These are phyloP conservation scores for Cichorium intybus DNA, from an alignment of 140 eudicot genomes.

Conservation along the genomic window DNA sequence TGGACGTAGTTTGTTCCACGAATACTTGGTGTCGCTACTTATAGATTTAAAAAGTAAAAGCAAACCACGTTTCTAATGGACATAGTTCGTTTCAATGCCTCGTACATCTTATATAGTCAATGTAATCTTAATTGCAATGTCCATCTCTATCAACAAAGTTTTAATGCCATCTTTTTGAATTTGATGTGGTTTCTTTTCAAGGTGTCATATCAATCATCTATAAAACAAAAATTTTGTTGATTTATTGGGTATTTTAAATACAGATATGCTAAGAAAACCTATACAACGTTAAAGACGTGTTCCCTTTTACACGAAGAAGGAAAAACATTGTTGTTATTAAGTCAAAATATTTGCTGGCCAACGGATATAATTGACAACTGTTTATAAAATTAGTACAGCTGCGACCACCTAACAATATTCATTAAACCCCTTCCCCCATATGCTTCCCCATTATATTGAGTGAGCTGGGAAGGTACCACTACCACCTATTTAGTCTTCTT, in stretches of 20 bases:
- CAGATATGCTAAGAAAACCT: neutral
- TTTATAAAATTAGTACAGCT: conserved; percentile 26
- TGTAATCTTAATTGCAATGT: neutral
- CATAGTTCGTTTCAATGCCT: neutral
- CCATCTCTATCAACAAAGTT: neutral
- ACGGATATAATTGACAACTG: conserved; percentile 26
- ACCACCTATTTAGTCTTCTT: neutral
- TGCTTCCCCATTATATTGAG: conserved; percentile 9
- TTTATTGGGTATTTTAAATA: neutral
- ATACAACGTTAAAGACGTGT: conserved; percentile 11
- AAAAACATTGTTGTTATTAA: conserved; percentile 5
- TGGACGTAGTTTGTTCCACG: neutral
- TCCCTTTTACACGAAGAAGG: conserved; percentile 5
- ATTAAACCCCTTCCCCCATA: conserved; percentile 20
- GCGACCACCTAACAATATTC: conserved; percentile 27
- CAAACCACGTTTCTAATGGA: neutral
- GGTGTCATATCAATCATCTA: neutral
- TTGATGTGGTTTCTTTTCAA: neutral
- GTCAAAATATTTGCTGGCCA: conserved; percentile 25
- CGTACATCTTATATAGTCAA: neutral
- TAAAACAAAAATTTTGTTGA: neutral
- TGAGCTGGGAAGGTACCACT: conserved; percentile 29
- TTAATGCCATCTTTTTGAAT: neutral
- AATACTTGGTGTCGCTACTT: too few relatives aligned
- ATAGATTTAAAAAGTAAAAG: too few relatives aligned